Evolutionary conservation across 2,329 filamentous ascomycete genomes (phyloP).

Genomic region (Aureobasidium uvarum): DNA sequence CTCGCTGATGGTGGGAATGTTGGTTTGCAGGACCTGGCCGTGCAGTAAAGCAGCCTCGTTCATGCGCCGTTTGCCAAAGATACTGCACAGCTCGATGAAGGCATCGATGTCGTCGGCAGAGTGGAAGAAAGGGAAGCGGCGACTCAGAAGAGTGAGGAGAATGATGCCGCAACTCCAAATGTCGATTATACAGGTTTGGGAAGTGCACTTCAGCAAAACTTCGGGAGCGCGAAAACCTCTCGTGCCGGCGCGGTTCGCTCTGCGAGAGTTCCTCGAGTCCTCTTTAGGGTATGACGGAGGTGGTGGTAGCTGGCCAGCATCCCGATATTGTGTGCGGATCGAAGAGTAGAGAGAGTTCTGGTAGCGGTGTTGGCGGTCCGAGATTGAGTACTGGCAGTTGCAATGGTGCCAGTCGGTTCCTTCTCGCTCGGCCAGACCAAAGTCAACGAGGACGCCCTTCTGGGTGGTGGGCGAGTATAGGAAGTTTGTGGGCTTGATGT

Average conservation of each 20-base stretch:
- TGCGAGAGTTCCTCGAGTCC: conserved; percentile 80
- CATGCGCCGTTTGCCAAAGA: conserved; percentile 87
- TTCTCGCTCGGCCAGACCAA: conserved; percentile 82
- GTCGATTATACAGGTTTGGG: conserved; percentile 88
- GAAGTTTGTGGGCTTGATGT: conserved; percentile 98
- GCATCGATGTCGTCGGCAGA: conserved; percentile 97
- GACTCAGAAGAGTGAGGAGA: conserved; percentile 86
- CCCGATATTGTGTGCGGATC: conserved; percentile 26
- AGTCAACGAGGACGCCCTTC: conserved; percentile 93
- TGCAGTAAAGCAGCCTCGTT: conserved; percentile 77
- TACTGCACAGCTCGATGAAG: conserved; percentile 94
- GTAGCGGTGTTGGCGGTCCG: conserved; percentile 59
- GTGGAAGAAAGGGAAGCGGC: conserved; percentile 97
- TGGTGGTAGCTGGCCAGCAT: conserved; percentile 36
- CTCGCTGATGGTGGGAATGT: conserved; percentile 83
- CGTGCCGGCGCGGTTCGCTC: conserved; percentile 92
- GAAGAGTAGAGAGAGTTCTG: conserved; percentile 57
- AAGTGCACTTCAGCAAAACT: conserved; percentile 94
- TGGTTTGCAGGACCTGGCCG: conserved; percentile 88
- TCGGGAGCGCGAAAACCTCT: conserved; percentile 95
- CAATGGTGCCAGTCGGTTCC: conserved; percentile 75
- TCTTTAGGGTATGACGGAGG: conserved; percentile 77
- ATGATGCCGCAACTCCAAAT: conserved; percentile 99
- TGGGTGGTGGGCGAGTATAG: conserved; percentile 79
- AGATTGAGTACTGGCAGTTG: conserved; percentile 67